A percentile compares a stretch with the other conserved stretches of the same genome.
Evolutionary conservation across 495 filamentous ascomycete genomes (phyloP).

Genomic region (Achaetomiella virescens): DNA sequence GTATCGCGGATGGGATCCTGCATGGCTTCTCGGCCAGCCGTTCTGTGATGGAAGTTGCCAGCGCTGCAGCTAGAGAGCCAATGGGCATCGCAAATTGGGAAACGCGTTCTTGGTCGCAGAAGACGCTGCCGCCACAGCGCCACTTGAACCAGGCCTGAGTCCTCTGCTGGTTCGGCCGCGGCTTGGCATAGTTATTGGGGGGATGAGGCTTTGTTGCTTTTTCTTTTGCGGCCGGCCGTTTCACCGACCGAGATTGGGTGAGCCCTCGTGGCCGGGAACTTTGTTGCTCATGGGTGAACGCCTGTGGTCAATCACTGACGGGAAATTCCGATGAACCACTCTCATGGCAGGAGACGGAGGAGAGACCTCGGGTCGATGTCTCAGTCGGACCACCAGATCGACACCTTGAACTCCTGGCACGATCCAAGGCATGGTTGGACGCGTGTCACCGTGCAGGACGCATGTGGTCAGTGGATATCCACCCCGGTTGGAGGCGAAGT

Average conservation of each 20-base stretch:
- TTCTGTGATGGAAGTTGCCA: constrained; percentile 1
- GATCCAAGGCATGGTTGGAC: background rate
- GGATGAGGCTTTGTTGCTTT: background rate
- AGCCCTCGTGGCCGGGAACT: too few relatives aligned
- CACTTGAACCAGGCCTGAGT: background rate
- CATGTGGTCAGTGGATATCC: constrained; percentile 7
- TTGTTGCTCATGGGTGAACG: too few relatives aligned
- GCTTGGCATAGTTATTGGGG: background rate
- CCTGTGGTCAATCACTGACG: background rate
- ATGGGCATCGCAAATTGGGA: background rate
- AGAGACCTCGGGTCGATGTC: background rate
- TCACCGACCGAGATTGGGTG: background rate
- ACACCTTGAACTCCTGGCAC: background rate
- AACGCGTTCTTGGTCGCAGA: background rate
- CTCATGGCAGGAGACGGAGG: background rate
- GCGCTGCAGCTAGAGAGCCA: background rate
- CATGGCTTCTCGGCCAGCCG: background rate
- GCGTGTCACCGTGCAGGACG: background rate
- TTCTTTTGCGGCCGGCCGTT: constrained; percentile 1
- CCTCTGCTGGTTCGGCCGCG: background rate
- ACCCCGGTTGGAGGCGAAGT: background rate
- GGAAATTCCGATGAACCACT: background rate
- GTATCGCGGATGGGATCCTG: constrained; percentile 5
- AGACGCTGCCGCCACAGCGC: background rate
- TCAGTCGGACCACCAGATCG: background rate